These are phyloP conservation scores for Wickerhamiella dianesei DNA, from an alignment of 805 yeast genomes.

Conservation along the genomic window DNA sequence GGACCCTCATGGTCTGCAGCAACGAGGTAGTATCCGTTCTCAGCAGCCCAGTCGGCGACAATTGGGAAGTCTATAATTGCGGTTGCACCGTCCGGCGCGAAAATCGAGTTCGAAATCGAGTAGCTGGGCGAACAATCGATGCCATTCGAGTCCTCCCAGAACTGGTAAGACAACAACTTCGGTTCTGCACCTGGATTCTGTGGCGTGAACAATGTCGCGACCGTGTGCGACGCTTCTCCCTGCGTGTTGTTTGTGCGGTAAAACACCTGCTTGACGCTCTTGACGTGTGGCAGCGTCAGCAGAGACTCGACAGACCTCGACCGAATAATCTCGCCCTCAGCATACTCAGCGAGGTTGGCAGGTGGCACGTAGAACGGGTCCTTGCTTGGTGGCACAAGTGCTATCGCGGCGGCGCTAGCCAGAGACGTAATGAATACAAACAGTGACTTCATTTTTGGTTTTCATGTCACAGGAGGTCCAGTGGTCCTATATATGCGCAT, in stretches of 20 bases:
- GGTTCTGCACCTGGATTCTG: conserved; percentile 4
- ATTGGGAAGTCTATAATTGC: conserved; percentile 4
- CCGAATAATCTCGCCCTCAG: conserved; percentile 11
- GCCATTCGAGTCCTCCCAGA: conserved; percentile 18
- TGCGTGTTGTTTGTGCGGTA: conserved; percentile 10
- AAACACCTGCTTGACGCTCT: conserved; percentile 9
- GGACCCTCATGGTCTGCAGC: conserved; percentile 24
- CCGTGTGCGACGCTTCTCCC: conserved; percentile 8
- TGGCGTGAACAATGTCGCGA: conserved; percentile 14
- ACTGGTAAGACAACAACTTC: conserved; percentile 18
- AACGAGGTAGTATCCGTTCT: conserved; percentile 11
- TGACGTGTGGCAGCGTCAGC: background rate
- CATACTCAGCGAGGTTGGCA: conserved; percentile 1
- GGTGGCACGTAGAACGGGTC: conserved; percentile 14
- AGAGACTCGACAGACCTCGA: background rate
- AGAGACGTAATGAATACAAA: too few relatives aligned
- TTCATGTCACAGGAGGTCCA: too few relatives aligned
- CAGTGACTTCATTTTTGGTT: too few relatives aligned
- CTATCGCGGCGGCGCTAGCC: background rate
- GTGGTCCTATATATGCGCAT: too few relatives aligned
- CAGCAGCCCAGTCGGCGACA: conserved; percentile 8
- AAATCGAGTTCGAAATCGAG: conserved; percentile 8
- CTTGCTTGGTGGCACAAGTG: conserved; percentile 3
- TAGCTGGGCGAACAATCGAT: conserved; percentile 20
- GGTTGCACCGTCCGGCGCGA: conserved; percentile 4